Base-by-base conservation (phyloP, 1,139 yeast species). In the Diutina pseudorugosa region DNA sequence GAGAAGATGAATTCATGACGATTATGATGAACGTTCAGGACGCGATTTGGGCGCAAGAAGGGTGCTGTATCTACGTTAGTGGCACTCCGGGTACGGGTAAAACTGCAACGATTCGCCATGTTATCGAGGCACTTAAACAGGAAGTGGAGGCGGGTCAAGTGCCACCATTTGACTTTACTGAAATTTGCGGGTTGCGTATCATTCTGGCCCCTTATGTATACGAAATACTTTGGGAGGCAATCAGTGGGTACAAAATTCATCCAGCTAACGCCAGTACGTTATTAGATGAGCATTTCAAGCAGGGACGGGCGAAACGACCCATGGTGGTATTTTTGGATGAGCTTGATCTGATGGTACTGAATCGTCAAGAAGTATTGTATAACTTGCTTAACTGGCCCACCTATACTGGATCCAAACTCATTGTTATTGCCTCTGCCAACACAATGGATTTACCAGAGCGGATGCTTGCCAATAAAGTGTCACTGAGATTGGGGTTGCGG, bases 1-100 rank as follows among this genome's bases (percentile, higher is more conserved):
- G 99, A 56, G 98, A 90, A 57, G 79, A 79, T 41, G 96, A 93
- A 63, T 90, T 85, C 63, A 78, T 83, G n/a, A 77, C 83, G 54
- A 71, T 93, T 8, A 86, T 82, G 63, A 66, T 80, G 52, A 81
- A 82, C 51, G 65, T 93, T n/a, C 93, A 89, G 60, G 75, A 82
- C 52, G 89, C 96, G 1, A 80, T 93, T 40, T 77, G 84, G 18
- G 14, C 19, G 3, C 79, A 79, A 49, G 77, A 85, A 1, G 98
- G 98, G 0, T 79, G 93, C 19, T 88, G 96, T 60, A 69, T 93
- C 6, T 93, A 91, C 62, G 82, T 93, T 6, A 88, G 96, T 66
- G 99, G 99, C 1, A 90, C 97, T 0, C 98, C 99, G 0, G 99
- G 99, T 11, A 91, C 95, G 4, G 99, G 99, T 14, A 93, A 93